A percentile compares a stretch with the other conserved stretches of the same genome.
Evolutionary conservation across 495 filamentous ascomycete genomes (phyloP).

Genomic region (Cercophora samala): DNA sequence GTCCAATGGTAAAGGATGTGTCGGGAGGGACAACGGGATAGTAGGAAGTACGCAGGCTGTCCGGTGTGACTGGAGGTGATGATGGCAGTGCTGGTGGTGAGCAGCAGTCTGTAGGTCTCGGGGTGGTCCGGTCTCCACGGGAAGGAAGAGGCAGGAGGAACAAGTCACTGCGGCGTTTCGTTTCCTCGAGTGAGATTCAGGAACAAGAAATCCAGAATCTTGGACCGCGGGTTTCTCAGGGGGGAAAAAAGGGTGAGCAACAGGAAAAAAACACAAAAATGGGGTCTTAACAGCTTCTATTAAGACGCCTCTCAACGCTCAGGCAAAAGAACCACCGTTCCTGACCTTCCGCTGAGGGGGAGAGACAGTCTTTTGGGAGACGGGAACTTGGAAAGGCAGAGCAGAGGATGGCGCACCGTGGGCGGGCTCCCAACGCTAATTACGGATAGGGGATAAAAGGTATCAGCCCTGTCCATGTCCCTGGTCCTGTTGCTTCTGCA

Average conservation of each 20-base stretch:
- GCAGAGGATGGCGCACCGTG: neutral
- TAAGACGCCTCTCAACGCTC: neutral
- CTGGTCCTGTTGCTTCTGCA: constrained; percentile 9
- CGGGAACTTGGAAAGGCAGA: neutral
- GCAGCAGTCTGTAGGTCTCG: neutral
- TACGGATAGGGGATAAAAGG: neutral
- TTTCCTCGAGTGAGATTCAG: neutral
- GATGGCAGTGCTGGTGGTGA: neutral
- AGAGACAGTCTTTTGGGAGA: neutral
- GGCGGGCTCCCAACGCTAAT: constrained; percentile 4
- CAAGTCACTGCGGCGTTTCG: constrained; percentile 5
- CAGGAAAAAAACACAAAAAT: neutral
- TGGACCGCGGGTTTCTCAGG: neutral
- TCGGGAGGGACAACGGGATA: neutral
- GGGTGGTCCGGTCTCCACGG: neutral
- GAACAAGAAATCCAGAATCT: neutral
- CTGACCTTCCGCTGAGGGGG: neutral
- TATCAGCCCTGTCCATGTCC: constrained; percentile 10
- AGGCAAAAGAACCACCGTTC: neutral
- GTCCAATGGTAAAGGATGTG: neutral
- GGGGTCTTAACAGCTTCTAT: neutral
- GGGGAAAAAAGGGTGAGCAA: constrained; percentile 1
- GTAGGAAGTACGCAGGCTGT: neutral
- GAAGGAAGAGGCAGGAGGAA: neutral
- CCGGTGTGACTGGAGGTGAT: neutral